These are phyloP conservation scores for Syncephalastrum monosporum DNA, from an alignment of 371 early-diverging fungal genomes.

Conservation along the genomic window DNA sequence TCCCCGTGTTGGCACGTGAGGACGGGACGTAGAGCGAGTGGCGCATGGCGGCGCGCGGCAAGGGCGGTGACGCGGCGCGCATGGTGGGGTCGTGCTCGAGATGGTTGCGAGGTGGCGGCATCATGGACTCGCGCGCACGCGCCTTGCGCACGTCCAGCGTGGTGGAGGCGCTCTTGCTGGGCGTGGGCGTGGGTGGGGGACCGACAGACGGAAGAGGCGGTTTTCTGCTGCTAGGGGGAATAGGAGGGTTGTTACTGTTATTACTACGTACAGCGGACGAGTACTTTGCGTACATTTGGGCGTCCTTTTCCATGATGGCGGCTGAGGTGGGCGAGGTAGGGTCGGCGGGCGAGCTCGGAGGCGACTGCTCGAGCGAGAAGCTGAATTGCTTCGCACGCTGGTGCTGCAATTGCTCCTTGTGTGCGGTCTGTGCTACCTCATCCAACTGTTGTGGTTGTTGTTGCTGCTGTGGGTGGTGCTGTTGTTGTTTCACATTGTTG, in stretches of 20 bases:
- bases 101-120: conserved; percentile 5
- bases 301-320: conserved; percentile 15
- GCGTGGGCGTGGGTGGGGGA: conserved; percentile 24
- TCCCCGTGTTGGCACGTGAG: conserved; percentile 6
- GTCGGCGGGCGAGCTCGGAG: too few species aligned
- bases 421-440: conserved; percentile 15
- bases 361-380: conserved; percentile 1
- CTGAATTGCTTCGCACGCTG: conserved; percentile 14
- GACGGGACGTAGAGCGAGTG: conserved; percentile 9
- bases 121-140: conserved; percentile 18
- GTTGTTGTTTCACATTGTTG: not conserved
- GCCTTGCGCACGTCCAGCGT: conserved; percentile 23
- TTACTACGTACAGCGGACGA: conserved; percentile 6
- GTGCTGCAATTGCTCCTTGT: conserved; percentile 10
- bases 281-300: conserved; percentile 17
- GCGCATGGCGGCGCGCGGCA: conserved; percentile 11
- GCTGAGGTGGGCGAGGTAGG: conserved; percentile 2
- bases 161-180: conserved; percentile 27
- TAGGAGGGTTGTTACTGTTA: conserved; percentile 2
- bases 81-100: conserved; percentile 38
- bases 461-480: too few species aligned
- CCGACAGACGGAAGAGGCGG: conserved; percentile 4
- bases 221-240: conserved; percentile 3
- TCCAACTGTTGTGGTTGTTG: conserved; percentile 5
- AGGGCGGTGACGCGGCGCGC: conserved; percentile 42